These are phyloP conservation scores for Tetradesmus lagerheimii DNA, from an alignment of 139 green algal species.

Conservation along the genomic window DNA sequence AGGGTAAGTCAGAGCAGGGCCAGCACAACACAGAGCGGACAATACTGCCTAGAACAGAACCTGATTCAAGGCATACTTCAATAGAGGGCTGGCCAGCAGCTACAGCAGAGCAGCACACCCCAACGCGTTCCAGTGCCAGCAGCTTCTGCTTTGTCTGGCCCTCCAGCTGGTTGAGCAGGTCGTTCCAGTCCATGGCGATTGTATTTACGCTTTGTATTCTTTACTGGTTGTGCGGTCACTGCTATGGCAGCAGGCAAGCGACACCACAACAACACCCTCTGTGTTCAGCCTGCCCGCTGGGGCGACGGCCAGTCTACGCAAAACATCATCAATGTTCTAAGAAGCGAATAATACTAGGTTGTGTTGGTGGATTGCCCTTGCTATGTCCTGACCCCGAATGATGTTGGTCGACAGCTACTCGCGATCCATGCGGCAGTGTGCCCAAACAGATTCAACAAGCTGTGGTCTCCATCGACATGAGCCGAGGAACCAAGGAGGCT, in stretches of 20 bases:
- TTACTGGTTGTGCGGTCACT: background rate
- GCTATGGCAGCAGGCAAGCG: background rate
- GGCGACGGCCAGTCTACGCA: no score
- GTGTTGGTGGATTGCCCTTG: no score
- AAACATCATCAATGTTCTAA: background rate
- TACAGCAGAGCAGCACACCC: background rate
- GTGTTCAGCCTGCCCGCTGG: conserved; percentile 13
- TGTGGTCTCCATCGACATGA: no score
- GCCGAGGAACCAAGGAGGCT: background rate
- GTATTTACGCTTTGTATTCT: background rate
- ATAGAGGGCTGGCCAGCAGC: no score
- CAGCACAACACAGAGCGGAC: background rate
- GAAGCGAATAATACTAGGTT: no score
- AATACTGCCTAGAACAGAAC: no score
- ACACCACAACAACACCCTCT: background rate
- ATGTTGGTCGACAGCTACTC: background rate
- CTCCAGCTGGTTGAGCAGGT: conserved; percentile 44
- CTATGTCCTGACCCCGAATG: background rate
- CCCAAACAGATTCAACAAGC: no score
- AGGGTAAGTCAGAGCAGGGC: no score
- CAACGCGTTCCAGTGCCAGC: conserved; percentile 47
- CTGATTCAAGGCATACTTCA: no score
- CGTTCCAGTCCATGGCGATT: conserved; percentile 36
- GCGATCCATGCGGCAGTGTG: background rate
- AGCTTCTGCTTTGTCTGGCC: conserved; percentile 52